Percentiles rank a stretch among this genome's conserved stretches.
phyloP scores from a whole-genome alignment of 441 rosid genomes.

The Populus hybrid region DNA sequence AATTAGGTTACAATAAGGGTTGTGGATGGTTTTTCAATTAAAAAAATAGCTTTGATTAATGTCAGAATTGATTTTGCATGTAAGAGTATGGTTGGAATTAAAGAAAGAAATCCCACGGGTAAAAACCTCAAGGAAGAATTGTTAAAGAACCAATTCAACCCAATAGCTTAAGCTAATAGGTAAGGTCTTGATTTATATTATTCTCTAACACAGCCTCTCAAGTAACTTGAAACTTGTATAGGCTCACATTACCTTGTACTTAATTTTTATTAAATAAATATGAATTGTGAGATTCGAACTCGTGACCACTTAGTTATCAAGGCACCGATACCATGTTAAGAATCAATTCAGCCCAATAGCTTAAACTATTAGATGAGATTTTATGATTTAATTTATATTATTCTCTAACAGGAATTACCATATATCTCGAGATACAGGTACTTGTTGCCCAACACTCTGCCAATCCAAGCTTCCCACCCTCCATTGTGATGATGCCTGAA shows the following conservation, averaged over 20 bases:
- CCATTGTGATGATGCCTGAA: constrained; percentile 95
- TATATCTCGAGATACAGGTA: constrained; percentile 88
- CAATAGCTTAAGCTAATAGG: too few species aligned
- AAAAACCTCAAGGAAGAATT: neutral
- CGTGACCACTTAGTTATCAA: too few species aligned
- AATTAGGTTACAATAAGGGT: neutral
- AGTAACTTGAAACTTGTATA: too few species aligned
- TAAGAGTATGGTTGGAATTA: neutral
- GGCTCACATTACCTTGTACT: fast-evolving
- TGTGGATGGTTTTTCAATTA: neutral
- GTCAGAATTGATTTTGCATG: neutral
- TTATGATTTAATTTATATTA: neutral
- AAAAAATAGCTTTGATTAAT: neutral
- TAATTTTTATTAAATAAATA: too few species aligned
- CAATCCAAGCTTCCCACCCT: constrained; percentile 95
- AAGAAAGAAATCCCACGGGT: neutral
- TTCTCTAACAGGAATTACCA: constrained; percentile 28
- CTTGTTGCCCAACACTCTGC: constrained; percentile 90
- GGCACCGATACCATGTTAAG: fast-evolving
- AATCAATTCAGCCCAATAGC: too few species aligned
- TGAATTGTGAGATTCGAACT: too few species aligned
- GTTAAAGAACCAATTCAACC: constrained; percentile 6
- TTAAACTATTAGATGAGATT: too few species aligned
- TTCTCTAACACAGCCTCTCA: too few species aligned
- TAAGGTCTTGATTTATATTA: too few species aligned